Evolutionary conservation across 2,329 filamentous ascomycete species (phyloP).

Genomic region (Microdochium nivale): DNA sequence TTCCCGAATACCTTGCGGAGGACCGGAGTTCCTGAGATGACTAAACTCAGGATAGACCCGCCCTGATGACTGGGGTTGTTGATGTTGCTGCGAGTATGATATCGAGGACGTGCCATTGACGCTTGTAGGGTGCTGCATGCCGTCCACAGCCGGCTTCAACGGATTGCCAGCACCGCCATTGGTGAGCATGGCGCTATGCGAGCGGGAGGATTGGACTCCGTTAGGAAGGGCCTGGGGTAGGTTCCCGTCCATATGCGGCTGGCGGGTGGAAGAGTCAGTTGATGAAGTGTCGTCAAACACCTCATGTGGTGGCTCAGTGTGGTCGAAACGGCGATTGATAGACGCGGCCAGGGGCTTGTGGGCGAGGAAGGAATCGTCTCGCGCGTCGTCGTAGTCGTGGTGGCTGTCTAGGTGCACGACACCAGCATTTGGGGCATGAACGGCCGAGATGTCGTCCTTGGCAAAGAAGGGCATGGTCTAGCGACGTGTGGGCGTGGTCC

Average conservation of each 20-base stretch:
- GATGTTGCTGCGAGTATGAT: not conserved
- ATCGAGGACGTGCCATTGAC: not conserved
- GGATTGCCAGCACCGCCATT: not conserved
- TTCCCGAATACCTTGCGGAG: not conserved
- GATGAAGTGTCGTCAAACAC: slow-evolving; percentile 24
- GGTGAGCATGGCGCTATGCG: not conserved
- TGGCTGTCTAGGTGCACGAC: slow-evolving; percentile 18
- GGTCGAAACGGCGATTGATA: slow-evolving; percentile 4
- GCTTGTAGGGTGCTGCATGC: not conserved
- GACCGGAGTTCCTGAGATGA: not conserved
- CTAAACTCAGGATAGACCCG: not conserved
- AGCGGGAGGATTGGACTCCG: not conserved
- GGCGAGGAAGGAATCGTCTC: slow-evolving; percentile 5
- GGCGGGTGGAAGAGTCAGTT: not conserved
- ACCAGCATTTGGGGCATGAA: slow-evolving; percentile 18
- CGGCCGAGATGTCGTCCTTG: slow-evolving; percentile 28
- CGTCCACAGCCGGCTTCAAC: not conserved
- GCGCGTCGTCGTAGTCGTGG: slow-evolving; percentile 15
- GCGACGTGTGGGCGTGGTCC: not conserved
- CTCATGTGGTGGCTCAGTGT: slow-evolving; percentile 19
- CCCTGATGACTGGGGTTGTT: not conserved
- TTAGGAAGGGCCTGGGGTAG: not conserved
- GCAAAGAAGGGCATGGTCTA: slow-evolving; percentile 45
- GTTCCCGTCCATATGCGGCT: not conserved
- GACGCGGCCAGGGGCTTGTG: slow-evolving; percentile 1